Base-by-base conservation (phyloP, 2,329 filamentous ascomycete genomes). In the Boeremia exigua region DNA sequence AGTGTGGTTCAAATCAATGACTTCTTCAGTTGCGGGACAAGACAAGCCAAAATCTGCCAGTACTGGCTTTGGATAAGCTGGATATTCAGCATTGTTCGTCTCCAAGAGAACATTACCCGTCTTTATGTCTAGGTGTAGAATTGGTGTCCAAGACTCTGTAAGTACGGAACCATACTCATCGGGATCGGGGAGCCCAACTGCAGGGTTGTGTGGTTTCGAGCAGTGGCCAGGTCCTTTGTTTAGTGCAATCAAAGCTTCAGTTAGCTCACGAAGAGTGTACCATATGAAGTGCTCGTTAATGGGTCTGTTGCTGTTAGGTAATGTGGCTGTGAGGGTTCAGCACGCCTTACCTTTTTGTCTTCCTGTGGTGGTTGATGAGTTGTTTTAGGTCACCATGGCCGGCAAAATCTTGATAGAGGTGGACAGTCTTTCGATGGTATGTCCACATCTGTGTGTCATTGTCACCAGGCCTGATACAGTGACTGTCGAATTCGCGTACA, bases 351-450 rank as follows among this genome's bases (percentile, higher is more conserved):
- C n/a, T 48, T 7, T 17, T 11, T 5, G 29, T 14, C 1, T 6
- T 12, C 11, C 11, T 6, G 12, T 49, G 37, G 17, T 23, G 12
- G 12, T 33, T 11, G n/a, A 49, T 49, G 8, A 49, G 19, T 8
- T 34, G 14, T n/a, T 17, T 15, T 6, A 49, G 37, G 15, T 42
- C 14, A 10, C 36, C 47, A 19, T 5, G 42, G 23, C n/a, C n/a
- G 9, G 47, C 37, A n/a, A 49, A 49, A 17, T 49, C 47, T 5
- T 49, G 37, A n/a, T 49, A 49, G 36, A 49, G 14, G n/a, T 28
- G 23, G 5, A 27, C 47, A 6, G 29, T 49, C 29, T 23, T 19
- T 34, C 27, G 19, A 7, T 27, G 14, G 4, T 32, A 14, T 2
- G 11, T 29, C 23, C 32, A 7, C 8, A 44, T n/a, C 36, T 36